Conservation (phyloP, 1,284 basidiomycete species). For the Fomitopsis betulina region DNA sequence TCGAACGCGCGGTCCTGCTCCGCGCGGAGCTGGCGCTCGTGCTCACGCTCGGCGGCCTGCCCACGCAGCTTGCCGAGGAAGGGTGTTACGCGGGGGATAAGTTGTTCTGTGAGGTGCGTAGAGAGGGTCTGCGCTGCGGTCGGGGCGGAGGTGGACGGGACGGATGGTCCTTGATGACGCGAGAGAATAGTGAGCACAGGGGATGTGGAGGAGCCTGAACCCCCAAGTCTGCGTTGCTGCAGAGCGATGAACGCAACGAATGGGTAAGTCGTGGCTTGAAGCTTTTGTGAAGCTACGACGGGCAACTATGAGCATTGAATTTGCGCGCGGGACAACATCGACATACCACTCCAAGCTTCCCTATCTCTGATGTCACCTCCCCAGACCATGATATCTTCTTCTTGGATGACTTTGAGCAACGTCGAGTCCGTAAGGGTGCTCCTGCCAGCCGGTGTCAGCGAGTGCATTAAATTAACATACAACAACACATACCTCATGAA, state of each 20-base stretch:
- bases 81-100: slow-evolving; percentile 76
- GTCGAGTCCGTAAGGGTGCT: slow-evolving; percentile 73
- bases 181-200: slow-evolving; percentile 76
- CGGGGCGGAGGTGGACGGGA: slow-evolving; percentile 37
- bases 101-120: slow-evolving; percentile 59
- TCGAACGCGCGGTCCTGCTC: slow-evolving; percentile 82
- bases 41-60: slow-evolving; percentile 56
- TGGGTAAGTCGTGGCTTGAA: slow-evolving; percentile 88
- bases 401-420: slow-evolving; percentile 62
- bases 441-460: slow-evolving; percentile 30
- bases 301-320: slow-evolving; percentile 3
- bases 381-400: slow-evolving; percentile 78
- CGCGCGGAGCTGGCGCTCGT: slow-evolving; percentile 56
- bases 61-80: slow-evolving; percentile 63
- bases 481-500: slow-evolving; percentile 69
- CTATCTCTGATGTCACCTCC: slow-evolving; percentile 78
- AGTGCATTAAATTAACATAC: no score
- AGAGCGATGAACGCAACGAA: slow-evolving; percentile 89
- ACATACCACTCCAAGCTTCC: slow-evolving; percentile 81
- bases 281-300: slow-evolving; percentile 69
- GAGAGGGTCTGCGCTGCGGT: slow-evolving; percentile 64
- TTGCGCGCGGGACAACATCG: neutral
- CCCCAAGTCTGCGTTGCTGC: slow-evolving; percentile 59
- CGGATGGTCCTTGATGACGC: slow-evolving; percentile 70
- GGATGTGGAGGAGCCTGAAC: slow-evolving; percentile 37